Evolutionary conservation across 768 basidiomycete species (phyloP).

Genomic region (Tylopilus plumbeoviolaceoides): DNA sequence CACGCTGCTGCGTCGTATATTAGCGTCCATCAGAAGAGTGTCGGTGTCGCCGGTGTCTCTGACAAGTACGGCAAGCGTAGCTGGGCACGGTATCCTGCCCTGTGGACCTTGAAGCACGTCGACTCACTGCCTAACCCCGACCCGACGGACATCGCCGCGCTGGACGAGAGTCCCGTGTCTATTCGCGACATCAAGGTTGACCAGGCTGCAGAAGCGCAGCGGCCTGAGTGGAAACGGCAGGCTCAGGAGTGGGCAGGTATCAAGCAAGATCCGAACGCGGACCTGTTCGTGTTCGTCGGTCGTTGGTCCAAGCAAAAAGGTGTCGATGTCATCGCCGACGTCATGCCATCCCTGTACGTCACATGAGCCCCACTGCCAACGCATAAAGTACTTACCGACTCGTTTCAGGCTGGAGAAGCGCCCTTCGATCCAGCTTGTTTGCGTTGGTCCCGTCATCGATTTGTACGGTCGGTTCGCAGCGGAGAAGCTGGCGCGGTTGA

Average conservation of each 20-base stretch:
- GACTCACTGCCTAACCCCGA: constrained; percentile 95
- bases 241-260: constrained; percentile 96
- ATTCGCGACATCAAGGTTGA: constrained; percentile 77
- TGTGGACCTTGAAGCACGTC: constrained; percentile 94
- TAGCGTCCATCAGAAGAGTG: constrained; percentile 85
- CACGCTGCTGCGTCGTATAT: constrained; percentile 93
- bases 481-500: constrained; percentile 86
- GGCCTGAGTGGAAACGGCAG: constrained; percentile 87
- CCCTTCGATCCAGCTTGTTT: constrained; percentile 79
- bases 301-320: constrained; percentile 99
- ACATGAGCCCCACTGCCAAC: no score
- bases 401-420: constrained; percentile 72
- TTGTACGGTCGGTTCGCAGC: constrained; percentile 94
- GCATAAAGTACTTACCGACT: not conserved
- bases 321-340: constrained; percentile 95
- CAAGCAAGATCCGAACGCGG: constrained; percentile 84
- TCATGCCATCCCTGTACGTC: constrained; percentile 83
- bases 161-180: constrained; percentile 73
- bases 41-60: constrained; percentile 95
- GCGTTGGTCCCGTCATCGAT: constrained; percentile 93
- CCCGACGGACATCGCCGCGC: constrained; percentile 89
- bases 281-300: constrained; percentile 94
- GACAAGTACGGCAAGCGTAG: constrained; percentile 97
- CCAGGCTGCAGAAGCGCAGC: constrained; percentile 76
- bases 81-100: constrained; percentile 94